A percentile compares a stretch with the other conserved stretches of the same genome.
Conservation (phyloP, 2,329 filamentous ascomycete species). For the Erysiphe pulchra region DNA sequence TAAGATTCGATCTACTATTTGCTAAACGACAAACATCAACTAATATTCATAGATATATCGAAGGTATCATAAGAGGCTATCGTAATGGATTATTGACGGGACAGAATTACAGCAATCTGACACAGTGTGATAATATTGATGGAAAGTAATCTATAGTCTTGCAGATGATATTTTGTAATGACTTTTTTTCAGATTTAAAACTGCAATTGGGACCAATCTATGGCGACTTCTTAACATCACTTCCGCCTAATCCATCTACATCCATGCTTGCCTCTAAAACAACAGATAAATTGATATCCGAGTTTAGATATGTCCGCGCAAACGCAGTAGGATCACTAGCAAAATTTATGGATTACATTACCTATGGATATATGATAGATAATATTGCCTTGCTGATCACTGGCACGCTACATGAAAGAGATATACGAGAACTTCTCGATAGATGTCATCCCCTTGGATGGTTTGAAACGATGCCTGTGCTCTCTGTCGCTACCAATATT, state of each 20-base stretch:
- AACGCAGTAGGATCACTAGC: constrained; percentile 79
- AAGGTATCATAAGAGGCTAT: constrained; percentile 93
- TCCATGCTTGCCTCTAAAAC: constrained; percentile 85
- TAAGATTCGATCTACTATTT: constrained; percentile 17
- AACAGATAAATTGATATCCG: constrained; percentile 90
- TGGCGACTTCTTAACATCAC: constrained; percentile 80
- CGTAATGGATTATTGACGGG: constrained; percentile 76
- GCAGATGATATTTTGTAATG: constrained; percentile 1
- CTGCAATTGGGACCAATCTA: constrained; percentile 91
- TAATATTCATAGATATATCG: constrained; percentile 45
- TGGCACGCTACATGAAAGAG: constrained; percentile 86
- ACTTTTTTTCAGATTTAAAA: constrained; percentile 53
- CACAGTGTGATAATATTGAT: constrained; percentile 93
- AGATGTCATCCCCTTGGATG: constrained; percentile 90
- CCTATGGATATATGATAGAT: constrained; percentile 99
- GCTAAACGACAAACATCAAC: constrained; percentile 5
- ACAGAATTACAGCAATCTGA: constrained; percentile 84
- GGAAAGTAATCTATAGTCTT: constrained; percentile 25
- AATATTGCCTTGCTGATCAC: constrained; percentile 96
- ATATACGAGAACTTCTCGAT: constrained; percentile 84
- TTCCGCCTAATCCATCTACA: constrained; percentile 90
- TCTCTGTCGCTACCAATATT: constrained; percentile 94
- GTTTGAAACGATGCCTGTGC: constrained; percentile 97
- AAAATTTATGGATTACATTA: constrained; percentile 94
- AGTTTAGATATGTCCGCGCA: constrained; percentile 88